Evolutionary conservation across 352 stramenopile genomes (phyloP).

Genomic region (Globisporangium mamillatum): DNA sequence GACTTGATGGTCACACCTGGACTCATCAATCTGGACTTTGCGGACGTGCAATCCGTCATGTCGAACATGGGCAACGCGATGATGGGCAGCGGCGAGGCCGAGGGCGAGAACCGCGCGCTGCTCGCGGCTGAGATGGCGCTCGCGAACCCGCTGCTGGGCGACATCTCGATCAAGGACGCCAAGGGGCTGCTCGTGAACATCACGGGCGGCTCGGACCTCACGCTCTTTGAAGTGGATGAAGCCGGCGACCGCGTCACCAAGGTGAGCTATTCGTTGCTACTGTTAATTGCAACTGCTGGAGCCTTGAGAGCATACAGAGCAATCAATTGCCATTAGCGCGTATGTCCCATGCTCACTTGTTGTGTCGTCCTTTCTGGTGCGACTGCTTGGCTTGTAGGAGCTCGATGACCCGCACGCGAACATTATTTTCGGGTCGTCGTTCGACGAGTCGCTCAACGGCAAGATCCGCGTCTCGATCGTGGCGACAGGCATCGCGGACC

Average conservation of each 20-base stretch:
- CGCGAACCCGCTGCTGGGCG: conserved; percentile 83
- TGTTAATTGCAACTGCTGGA: background rate
- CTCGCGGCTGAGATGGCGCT: conserved; percentile 82
- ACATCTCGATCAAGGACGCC: conserved; percentile 89
- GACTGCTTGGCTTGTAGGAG: conserved; percentile 33
- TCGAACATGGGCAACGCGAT: conserved; percentile 87
- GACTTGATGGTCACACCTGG: conserved; percentile 88
- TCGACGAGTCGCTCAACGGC: conserved; percentile 75
- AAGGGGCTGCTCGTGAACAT: conserved; percentile 96
- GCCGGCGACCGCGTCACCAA: conserved; percentile 82
- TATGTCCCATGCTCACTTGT: background rate
- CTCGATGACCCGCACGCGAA: conserved; percentile 86
- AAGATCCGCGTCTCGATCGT: conserved; percentile 87
- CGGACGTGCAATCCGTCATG: conserved; percentile 87
- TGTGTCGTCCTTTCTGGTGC: background rate
- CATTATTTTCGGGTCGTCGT: conserved; percentile 88
- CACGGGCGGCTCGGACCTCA: conserved; percentile 91
- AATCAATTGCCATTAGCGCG: too few species aligned
- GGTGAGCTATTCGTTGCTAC: conserved; percentile 13
- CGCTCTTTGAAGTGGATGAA: conserved; percentile 90
- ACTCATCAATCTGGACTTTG: conserved; percentile 88
- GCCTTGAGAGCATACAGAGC: background rate
- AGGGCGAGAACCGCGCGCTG: conserved; percentile 86
- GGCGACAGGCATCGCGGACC: conserved; percentile 82
- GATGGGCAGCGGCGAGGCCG: conserved; percentile 90